Conservation (phyloP, 2,329 filamentous ascomycete species). For the Hirsutella rhossiliensis region DNA sequence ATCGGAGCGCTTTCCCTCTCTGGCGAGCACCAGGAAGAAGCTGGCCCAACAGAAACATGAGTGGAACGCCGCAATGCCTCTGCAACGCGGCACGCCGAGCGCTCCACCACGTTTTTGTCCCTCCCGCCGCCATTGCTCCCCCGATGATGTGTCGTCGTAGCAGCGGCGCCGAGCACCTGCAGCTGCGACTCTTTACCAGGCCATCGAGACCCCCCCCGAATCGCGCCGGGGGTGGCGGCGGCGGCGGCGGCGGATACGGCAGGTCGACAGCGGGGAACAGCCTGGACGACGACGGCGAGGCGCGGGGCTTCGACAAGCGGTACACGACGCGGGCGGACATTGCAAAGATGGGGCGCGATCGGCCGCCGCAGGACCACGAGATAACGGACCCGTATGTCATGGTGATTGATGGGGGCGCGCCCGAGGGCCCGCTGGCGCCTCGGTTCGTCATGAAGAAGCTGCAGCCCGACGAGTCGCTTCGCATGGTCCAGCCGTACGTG, state of each 20-base stretch:
- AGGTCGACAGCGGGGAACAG: not conserved
- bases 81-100: constrained; percentile 28
- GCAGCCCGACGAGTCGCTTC: constrained; percentile 24
- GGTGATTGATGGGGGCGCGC: constrained; percentile 25
- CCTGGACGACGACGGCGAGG: constrained; percentile 7
- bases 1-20: not conserved
- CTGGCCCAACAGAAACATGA: constrained; percentile 25
- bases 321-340: constrained; percentile 22
- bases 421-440: constrained; percentile 26
- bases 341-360: constrained; percentile 21
- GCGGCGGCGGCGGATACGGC: not conserved
- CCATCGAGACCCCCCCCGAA: not conserved
- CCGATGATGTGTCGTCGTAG: not conserved
- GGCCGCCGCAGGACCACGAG: constrained; percentile 29
- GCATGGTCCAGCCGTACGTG: constrained; percentile 27
- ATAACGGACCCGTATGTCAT: constrained; percentile 30
- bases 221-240: not conserved
- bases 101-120: constrained; percentile 34
- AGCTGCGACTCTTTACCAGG: not conserved
- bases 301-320: constrained; percentile 17
- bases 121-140: constrained; percentile 2
- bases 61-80: constrained; percentile 20
- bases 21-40: not conserved
- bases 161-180: not conserved
- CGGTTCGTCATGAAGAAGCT: constrained; percentile 26